A percentile compares a stretch with the other conserved stretches of the same genome.
These are phyloP conservation scores for Picochlorum costavermella DNA, from an alignment of 139 green algal genomes.

Conservation along the genomic window DNA sequence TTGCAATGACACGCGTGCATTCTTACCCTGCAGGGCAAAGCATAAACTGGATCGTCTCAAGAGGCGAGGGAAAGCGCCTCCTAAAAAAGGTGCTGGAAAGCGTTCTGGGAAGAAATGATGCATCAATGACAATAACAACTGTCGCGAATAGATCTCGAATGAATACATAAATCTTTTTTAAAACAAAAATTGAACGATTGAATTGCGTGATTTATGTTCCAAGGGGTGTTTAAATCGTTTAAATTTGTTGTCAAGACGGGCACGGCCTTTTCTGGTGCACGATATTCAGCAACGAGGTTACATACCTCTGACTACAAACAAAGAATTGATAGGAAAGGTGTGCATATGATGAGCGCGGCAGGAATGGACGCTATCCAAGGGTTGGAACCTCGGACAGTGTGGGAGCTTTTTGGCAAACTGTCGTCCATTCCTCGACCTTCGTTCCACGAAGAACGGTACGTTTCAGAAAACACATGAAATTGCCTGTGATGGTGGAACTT, in stretches of 20 bases:
- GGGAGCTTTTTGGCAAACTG: constrained; percentile 34
- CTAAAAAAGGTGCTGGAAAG: constrained; percentile 49
- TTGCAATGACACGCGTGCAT: background rate
- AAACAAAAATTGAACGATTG: too few relatives aligned
- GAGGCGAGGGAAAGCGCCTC: constrained; percentile 44
- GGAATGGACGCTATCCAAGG: constrained; percentile 4
- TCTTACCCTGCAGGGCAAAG: constrained; percentile 23
- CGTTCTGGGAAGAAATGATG: constrained; percentile 32
- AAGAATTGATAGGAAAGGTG: background rate
- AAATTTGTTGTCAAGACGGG: too few relatives aligned
- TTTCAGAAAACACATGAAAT: too few relatives aligned
- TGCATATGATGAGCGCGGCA: background rate
- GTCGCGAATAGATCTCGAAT: background rate
- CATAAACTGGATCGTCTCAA: constrained; percentile 39
- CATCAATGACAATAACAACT: background rate
- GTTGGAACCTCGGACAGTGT: constrained; percentile 29
- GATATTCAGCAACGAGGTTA: too few relatives aligned
- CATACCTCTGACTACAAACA: too few relatives aligned
- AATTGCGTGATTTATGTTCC: too few relatives aligned
- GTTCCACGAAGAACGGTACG: constrained; percentile 41
- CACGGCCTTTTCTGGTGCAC: too few relatives aligned
- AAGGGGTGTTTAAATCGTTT: too few relatives aligned
- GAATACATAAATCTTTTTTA: background rate
- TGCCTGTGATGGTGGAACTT: background rate
- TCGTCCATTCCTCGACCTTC: constrained; percentile 44